Conservation (phyloP, 2,329 filamentous ascomycete genomes). For the Scedosporium boydii region DNA sequence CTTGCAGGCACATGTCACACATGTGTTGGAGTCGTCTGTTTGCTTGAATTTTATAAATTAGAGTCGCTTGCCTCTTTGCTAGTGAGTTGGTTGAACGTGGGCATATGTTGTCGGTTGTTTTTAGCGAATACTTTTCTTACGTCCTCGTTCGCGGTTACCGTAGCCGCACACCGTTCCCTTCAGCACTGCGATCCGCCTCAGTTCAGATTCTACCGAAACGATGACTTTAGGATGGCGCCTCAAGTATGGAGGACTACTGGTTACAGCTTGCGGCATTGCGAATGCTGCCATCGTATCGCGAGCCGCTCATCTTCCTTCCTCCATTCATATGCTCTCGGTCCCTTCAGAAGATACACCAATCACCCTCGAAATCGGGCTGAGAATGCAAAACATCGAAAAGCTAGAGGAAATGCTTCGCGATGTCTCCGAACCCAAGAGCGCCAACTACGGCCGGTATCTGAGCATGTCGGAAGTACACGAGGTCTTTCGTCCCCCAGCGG, state of each 20-base stretch:
- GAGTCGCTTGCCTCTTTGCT: too few relatives aligned
- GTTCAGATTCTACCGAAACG: conserved; percentile 29
- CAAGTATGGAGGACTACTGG: not conserved
- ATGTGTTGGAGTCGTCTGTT: too few relatives aligned
- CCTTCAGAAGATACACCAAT: not conserved
- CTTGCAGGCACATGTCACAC: not conserved
- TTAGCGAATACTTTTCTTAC: too few relatives aligned
- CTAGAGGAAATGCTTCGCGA: conserved; percentile 15
- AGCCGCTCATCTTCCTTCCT: not conserved
- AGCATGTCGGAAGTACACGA: conserved; percentile 14
- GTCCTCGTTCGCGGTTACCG: too few relatives aligned
- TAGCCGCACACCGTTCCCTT: too few relatives aligned
- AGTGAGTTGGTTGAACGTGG: too few relatives aligned
- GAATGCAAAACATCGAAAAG: conserved; percentile 25
- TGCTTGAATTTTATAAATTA: too few relatives aligned
- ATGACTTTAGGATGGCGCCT: not conserved
- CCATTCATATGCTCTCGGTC: conserved; percentile 2
- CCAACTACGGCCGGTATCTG: conserved; percentile 17
- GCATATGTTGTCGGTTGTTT: too few relatives aligned
- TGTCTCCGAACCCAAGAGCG: conserved; percentile 16
- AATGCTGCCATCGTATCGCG: conserved; percentile 1
- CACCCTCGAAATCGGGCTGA: conserved; percentile 5
- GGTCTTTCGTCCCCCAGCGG: conserved; percentile 14
- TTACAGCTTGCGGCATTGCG: not conserved
- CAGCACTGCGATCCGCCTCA: not conserved